Conservation (phyloP, 139 green algal genomes). For the Closterium sp. region DNA sequence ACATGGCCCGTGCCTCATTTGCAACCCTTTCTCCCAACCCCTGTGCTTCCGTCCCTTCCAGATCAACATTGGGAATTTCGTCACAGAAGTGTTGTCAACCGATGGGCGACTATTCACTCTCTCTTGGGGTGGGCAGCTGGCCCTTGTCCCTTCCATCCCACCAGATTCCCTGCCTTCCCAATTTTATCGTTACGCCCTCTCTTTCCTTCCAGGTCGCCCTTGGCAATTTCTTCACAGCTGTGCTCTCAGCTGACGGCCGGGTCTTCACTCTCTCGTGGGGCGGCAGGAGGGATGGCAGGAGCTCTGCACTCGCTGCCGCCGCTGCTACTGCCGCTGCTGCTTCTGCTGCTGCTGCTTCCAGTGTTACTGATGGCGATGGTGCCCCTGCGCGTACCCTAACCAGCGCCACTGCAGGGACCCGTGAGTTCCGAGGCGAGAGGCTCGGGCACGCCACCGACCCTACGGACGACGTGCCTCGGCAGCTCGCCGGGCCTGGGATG, state of each 20-base stretch:
- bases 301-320: background rate
- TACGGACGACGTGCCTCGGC: background rate
- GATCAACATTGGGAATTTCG: background rate
- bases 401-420: background rate
- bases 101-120: background rate
- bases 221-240: constrained; percentile 33
- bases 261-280: background rate
- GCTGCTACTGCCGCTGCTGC: background rate
- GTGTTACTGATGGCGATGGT: background rate
- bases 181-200: no score
- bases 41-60: background rate
- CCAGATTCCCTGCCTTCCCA: no score
- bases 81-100: background rate
- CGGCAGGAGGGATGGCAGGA: background rate
- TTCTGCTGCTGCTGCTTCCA: background rate
- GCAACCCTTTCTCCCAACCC: background rate
- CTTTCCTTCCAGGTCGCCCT: constrained; percentile 17
- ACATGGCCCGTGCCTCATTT: background rate
- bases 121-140: background rate
- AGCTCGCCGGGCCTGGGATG: constrained; percentile 10
- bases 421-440: background rate
- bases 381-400: background rate
- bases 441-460: constrained; percentile 29
- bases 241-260: background rate
- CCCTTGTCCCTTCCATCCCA: no score